Conservation (phyloP, 768 basidiomycete genomes). For the Tricholoma flavovirens region DNA sequence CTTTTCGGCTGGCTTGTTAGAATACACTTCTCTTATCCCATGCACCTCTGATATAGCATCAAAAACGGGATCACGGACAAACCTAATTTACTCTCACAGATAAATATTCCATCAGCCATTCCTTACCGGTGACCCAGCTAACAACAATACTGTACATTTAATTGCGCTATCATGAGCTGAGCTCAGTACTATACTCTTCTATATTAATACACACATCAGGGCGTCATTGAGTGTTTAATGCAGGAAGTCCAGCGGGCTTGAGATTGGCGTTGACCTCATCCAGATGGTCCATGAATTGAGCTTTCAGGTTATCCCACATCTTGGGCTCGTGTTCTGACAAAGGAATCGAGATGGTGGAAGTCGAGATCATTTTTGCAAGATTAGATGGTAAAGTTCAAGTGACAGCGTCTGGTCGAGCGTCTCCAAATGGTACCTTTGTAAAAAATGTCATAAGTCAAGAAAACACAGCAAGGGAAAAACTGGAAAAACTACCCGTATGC, state of each 20-base stretch:
- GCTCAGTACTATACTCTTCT: conserved; percentile 1
- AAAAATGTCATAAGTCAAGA: not conserved
- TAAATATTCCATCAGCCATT: not conserved
- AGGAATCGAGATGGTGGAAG: not conserved
- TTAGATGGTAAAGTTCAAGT: not conserved
- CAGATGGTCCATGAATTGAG: conserved; percentile 52
- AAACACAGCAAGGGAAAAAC: not conserved
- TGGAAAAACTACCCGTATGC: not conserved
- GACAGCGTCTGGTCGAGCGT: not conserved
- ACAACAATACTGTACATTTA: not conserved
- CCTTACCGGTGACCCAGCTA: not conserved
- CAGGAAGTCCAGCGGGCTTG: conserved; percentile 34
- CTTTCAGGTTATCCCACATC: conserved; percentile 62
- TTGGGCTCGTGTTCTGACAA: conserved; percentile 51
- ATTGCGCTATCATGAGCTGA: not conserved
- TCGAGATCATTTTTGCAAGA: not conserved
- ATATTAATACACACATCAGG: not conserved
- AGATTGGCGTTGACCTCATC: conserved; percentile 49
- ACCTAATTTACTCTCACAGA: not conserved
- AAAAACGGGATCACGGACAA: not conserved
- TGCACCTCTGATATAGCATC: not conserved
- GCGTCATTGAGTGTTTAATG: conserved; percentile 11
- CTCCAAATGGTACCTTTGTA: not conserved
- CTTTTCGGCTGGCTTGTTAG: not conserved
- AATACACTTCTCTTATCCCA: not conserved